A percentile compares a stretch with the other conserved stretches of the same genome.
These are phyloP conservation scores for Boletus pseudo-olivaceus DNA, from an alignment of 768 basidiomycete species.

Conservation along the genomic window DNA sequence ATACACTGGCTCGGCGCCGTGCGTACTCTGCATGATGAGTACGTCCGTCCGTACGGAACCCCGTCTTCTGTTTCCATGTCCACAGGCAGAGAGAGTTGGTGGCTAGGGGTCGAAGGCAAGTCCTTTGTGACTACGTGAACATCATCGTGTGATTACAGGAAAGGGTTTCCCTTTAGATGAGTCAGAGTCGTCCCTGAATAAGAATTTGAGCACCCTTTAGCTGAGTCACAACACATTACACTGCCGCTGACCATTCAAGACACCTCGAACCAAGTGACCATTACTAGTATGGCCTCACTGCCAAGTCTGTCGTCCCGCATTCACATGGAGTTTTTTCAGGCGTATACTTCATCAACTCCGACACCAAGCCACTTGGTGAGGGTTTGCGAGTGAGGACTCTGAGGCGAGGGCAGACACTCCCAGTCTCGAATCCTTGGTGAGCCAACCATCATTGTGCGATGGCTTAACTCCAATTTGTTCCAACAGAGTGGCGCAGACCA, in stretches of 20 bases:
- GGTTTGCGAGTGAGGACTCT: background rate
- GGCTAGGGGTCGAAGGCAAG: constrained; percentile 35
- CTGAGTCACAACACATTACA: too few species aligned
- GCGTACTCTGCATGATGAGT: constrained; percentile 58
- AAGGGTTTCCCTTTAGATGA: too few species aligned
- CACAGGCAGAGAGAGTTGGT: constrained; percentile 40
- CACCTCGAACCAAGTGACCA: too few species aligned
- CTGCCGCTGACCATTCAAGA: too few species aligned
- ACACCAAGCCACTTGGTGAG: too few species aligned
- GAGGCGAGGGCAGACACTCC: background rate
- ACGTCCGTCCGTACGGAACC: constrained; percentile 62
- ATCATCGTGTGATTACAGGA: too few species aligned
- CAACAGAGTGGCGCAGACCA: background rate
- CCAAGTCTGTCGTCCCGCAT: too few species aligned
- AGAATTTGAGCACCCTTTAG: too few species aligned
- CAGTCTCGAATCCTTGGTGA: background rate
- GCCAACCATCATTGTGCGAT: background rate
- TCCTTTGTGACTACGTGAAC: too few species aligned
- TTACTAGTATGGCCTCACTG: too few species aligned
- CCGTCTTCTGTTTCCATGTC: constrained; percentile 62
- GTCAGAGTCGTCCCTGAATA: too few species aligned
- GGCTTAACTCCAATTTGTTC: background rate
- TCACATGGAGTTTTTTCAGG: too few species aligned
- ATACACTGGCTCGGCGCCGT: constrained; percentile 30
- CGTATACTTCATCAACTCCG: background rate